Evolutionary conservation across 768 basidiomycete species (phyloP).

Genomic region (Suillus cothurnatus): DNA sequence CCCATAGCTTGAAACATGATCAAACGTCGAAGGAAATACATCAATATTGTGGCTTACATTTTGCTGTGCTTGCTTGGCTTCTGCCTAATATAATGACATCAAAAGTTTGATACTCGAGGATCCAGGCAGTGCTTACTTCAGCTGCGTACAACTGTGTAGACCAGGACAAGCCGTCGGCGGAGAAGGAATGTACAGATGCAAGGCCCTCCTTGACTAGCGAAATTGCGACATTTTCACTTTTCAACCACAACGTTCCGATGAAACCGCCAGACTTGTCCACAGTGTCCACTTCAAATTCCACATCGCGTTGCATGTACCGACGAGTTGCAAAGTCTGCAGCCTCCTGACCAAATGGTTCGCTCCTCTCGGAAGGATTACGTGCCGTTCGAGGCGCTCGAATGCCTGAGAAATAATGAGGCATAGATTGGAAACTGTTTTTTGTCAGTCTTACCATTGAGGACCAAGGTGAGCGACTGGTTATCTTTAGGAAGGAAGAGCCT

Average conservation of each 20-base stretch:
- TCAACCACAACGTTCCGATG: slow-evolving; percentile 85
- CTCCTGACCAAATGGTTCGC: slow-evolving; percentile 87
- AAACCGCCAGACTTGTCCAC: slow-evolving; percentile 96
- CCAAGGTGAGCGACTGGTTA: slow-evolving; percentile 91
- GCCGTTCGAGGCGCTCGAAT: slow-evolving; percentile 91
- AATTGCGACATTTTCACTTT: slow-evolving; percentile 84
- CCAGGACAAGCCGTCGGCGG: slow-evolving; percentile 83
- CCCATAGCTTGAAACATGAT: slow-evolving; percentile 69
- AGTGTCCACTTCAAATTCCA: slow-evolving; percentile 88
- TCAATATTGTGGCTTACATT: slow-evolving; percentile 57
- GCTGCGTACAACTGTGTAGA: slow-evolving; percentile 78
- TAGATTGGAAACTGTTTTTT: not conserved
- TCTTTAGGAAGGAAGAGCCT: slow-evolving; percentile 88
- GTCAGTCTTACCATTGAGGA: slow-evolving; percentile 68
- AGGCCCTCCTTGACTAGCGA: slow-evolving; percentile 85
- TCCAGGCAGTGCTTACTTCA: slow-evolving; percentile 52
- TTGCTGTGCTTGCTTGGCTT: slow-evolving; percentile 76
- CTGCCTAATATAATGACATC: slow-evolving; percentile 47
- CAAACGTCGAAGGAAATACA: slow-evolving; percentile 4
- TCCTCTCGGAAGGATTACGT: slow-evolving; percentile 77
- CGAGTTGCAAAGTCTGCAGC: slow-evolving; percentile 77
- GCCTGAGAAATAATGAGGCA: slow-evolving; percentile 45
- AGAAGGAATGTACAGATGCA: slow-evolving; percentile 86
- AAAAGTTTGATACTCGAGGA: not conserved
- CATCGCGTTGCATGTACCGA: slow-evolving; percentile 91